These are phyloP conservation scores for Venturia oleaginea DNA, from an alignment of 2,329 filamentous ascomycete genomes.

Conservation along the genomic window DNA sequence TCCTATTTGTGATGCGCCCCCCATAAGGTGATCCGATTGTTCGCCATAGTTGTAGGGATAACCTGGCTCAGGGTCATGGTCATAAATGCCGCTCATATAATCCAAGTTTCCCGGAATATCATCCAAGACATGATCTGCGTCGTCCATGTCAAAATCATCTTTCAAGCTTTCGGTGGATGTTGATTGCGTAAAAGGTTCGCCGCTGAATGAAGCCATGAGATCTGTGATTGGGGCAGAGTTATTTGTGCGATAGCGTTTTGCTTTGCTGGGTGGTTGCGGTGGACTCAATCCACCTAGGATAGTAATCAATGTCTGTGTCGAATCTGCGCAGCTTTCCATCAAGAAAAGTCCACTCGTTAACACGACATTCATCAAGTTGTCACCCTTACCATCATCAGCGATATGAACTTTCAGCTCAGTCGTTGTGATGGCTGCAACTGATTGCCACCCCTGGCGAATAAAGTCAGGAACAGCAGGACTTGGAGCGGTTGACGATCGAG, in stretches of 20 bases:
- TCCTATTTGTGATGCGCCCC: neutral
- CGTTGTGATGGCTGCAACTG: constrained; percentile 78
- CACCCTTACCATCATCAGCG: constrained; percentile 44
- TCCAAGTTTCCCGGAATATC: constrained; percentile 31
- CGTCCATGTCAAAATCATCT: constrained; percentile 28
- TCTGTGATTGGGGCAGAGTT: constrained; percentile 65
- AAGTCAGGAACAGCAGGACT: constrained; percentile 33
- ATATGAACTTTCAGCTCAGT: constrained; percentile 61
- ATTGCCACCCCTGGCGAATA: constrained; percentile 64
- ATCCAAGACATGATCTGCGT: constrained; percentile 31
- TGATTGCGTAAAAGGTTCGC: constrained; percentile 67
- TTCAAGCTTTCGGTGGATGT: constrained; percentile 46
- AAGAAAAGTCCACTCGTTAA: constrained; percentile 79
- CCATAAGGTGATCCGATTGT: neutral
- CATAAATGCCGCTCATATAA: constrained; percentile 49
- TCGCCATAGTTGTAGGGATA: neutral
- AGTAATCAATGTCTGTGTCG: constrained; percentile 80
- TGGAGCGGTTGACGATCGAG: constrained; percentile 6
- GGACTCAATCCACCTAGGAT: constrained; percentile 73
- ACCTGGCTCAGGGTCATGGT: constrained; percentile 31
- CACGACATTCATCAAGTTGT: constrained; percentile 67
- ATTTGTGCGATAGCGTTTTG: constrained; percentile 78
- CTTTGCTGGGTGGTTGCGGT: constrained; percentile 71
- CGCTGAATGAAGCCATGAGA: constrained; percentile 81
- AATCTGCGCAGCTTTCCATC: constrained; percentile 92